Conservation (phyloP, 2,329 filamentous ascomycete genomes). For the Tolypocladium inflatum region DNA sequence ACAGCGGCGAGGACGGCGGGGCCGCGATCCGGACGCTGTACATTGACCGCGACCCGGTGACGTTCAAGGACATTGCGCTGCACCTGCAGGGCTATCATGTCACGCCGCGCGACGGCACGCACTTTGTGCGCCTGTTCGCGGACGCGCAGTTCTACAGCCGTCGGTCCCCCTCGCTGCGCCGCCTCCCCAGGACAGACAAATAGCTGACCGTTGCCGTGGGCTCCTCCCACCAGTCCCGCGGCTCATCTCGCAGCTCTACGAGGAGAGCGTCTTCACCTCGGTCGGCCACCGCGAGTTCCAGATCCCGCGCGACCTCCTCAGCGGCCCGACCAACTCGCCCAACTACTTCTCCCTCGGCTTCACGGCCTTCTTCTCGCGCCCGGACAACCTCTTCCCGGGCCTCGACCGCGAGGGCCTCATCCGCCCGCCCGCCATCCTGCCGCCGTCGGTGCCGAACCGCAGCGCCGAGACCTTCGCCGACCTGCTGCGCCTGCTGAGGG, state of each 20-base stretch:
- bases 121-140: slow-evolving; percentile 88
- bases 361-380: slow-evolving; percentile 74
- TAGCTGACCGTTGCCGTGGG: background rate
- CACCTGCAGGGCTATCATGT: slow-evolving; percentile 92
- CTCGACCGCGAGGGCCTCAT: slow-evolving; percentile 70
- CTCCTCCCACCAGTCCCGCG: slow-evolving; percentile 55
- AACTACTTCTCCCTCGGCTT: slow-evolving; percentile 95
- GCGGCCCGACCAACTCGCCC: slow-evolving; percentile 75
- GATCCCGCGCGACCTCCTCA: slow-evolving; percentile 82
- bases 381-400: slow-evolving; percentile 75
- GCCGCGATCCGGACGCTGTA: slow-evolving; percentile 67
- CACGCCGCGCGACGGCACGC: slow-evolving; percentile 66
- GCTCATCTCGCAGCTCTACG: slow-evolving; percentile 82
- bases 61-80: slow-evolving; percentile 80
- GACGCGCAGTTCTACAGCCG: slow-evolving; percentile 91
- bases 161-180: slow-evolving; percentile 22
- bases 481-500: slow-evolving; percentile 69
- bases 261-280: slow-evolving; percentile 84
- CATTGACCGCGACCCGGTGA: slow-evolving; percentile 85
- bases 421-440: slow-evolving; percentile 76
- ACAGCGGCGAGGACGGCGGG: slow-evolving; percentile 42
- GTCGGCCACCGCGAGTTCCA: slow-evolving; percentile 83
- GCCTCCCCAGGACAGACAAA: background rate
- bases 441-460: slow-evolving; percentile 70
- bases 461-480: slow-evolving; percentile 80